Percentiles rank a stretch among this genome's conserved stretches.
These are phyloP conservation scores for Penicillium ochrochloron DNA, from an alignment of 495 filamentous ascomycete species.

Conservation along the genomic window DNA sequence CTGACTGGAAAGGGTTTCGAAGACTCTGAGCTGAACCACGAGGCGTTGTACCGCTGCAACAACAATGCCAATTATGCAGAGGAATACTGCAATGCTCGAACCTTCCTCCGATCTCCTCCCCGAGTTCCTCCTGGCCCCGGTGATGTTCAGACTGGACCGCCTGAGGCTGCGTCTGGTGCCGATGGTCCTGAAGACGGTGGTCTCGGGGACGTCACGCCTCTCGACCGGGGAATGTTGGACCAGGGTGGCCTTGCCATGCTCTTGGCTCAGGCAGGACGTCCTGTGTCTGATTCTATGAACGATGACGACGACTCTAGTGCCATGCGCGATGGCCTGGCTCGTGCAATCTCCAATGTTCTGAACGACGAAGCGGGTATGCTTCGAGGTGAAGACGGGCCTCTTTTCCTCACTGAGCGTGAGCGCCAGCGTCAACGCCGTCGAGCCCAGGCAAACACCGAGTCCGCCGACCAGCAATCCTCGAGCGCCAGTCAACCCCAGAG, in stretches of 20 bases:
- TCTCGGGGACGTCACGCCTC: slow-evolving; percentile 37
- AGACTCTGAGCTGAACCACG: slow-evolving; percentile 64
- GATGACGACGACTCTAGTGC: slow-evolving; percentile 29
- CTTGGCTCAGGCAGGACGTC: slow-evolving; percentile 40
- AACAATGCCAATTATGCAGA: slow-evolving; percentile 61
- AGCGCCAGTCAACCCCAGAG: slow-evolving; percentile 14
- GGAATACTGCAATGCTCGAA: slow-evolving; percentile 75
- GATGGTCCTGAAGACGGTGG: slow-evolving; percentile 39
- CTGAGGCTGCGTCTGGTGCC: slow-evolving; percentile 33
- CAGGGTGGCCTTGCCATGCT: slow-evolving; percentile 45
- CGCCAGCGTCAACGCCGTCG: slow-evolving; percentile 15
- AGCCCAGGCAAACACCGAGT: slow-evolving; percentile 28
- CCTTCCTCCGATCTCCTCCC: slow-evolving; percentile 43
- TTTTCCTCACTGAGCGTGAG: slow-evolving; percentile 15
- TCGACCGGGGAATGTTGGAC: slow-evolving; percentile 36
- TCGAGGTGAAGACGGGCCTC: slow-evolving; percentile 35
- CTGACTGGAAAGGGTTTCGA: slow-evolving; percentile 53
- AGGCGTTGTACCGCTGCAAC: slow-evolving; percentile 82
- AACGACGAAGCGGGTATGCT: slow-evolving; percentile 36
- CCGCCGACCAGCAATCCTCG: slow-evolving; percentile 5
- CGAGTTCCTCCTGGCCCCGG: slow-evolving; percentile 64
- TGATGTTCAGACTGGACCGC: slow-evolving; percentile 55
- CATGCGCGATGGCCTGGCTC: slow-evolving; percentile 40
- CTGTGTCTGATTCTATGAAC: slow-evolving; percentile 29
- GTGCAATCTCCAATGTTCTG: slow-evolving; percentile 44